A percentile compares a stretch with the other conserved stretches of the same genome.
Evolutionary conservation across 1,139 yeast species (phyloP).

Genomic region (Sugiyamaella japonica): DNA sequence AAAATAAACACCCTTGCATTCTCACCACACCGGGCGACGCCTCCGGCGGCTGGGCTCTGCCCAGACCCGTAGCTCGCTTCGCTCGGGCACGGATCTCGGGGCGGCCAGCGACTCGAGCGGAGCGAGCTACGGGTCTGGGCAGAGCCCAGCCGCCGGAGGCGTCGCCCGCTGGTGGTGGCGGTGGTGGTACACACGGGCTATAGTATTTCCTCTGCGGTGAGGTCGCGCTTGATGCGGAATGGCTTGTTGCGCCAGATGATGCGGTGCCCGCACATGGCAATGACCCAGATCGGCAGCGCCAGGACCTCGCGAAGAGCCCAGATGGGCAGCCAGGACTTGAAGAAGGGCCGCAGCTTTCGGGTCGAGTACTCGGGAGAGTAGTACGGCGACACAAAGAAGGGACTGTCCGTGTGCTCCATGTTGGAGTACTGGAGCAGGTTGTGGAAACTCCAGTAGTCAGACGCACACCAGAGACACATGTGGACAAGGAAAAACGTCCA

Average conservation of each 20-base stretch:
- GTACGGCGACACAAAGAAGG: constrained; percentile 36
- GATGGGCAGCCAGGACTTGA: constrained; percentile 45
- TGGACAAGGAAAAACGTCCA: constrained; percentile 51
- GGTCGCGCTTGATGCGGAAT: constrained; percentile 67
- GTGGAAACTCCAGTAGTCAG: constrained; percentile 63
- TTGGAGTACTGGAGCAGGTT: constrained; percentile 44
- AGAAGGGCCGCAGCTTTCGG: constrained; percentile 20
- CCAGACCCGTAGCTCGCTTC: not conserved
- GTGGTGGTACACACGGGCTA: not conserved
- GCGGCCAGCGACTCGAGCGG: not conserved
- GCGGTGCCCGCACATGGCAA: constrained; percentile 74
- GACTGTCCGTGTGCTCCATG: constrained; percentile 34
- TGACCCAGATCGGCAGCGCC: constrained; percentile 83
- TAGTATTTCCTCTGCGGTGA: constrained; percentile 67
- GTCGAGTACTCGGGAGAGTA: constrained; percentile 30
- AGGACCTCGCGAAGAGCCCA: constrained; percentile 73
- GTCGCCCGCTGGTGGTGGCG: not conserved
- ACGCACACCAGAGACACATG: constrained; percentile 58
- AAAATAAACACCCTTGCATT: constrained; percentile 1
- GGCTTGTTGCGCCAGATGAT: constrained; percentile 85
- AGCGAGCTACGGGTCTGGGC: not conserved
- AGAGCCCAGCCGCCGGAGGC: constrained; percentile 6
- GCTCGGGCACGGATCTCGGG: not conserved
- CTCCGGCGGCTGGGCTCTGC: constrained; percentile 6
- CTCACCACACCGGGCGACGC: not conserved